A percentile compares a stretch with the other conserved stretches of the same genome.
These are phyloP conservation scores for Claviceps pazoutovae DNA, from an alignment of 2,329 filamentous ascomycete species.

Conservation along the genomic window DNA sequence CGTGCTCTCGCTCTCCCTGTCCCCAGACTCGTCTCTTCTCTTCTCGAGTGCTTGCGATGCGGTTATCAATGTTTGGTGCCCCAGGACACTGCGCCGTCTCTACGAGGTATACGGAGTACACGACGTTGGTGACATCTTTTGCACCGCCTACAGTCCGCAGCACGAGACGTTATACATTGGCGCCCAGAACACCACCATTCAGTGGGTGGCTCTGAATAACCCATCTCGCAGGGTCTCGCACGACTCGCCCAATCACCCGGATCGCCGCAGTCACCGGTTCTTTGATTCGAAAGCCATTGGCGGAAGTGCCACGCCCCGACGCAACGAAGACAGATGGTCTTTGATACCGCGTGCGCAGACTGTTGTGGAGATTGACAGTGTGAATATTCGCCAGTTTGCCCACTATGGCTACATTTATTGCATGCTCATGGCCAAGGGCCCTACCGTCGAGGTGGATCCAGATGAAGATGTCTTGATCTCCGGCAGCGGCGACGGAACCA, in stretches of 20 bases:
- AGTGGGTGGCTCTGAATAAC: conserved; percentile 73
- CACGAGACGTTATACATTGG: conserved; percentile 79
- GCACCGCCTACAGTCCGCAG: conserved; percentile 71
- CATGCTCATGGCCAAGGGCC: conserved; percentile 72
- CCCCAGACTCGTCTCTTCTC: conserved; percentile 57
- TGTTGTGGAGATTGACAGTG: conserved; percentile 66
- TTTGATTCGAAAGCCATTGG: conserved; percentile 85
- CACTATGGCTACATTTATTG: conserved; percentile 95
- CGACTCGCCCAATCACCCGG: conserved; percentile 56
- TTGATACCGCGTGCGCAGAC: conserved; percentile 38
- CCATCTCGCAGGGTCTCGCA: conserved; percentile 43
- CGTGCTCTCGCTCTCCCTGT: conserved; percentile 73
- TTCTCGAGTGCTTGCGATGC: conserved; percentile 92
- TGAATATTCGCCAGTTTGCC: conserved; percentile 74
- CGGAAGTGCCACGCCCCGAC: conserved; percentile 62
- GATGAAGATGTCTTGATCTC: conserved; percentile 77
- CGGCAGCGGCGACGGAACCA: conserved; percentile 82
- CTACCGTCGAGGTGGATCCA: conserved; percentile 49
- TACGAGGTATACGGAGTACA: conserved; percentile 89
- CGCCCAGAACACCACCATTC: conserved; percentile 86
- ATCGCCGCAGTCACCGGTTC: conserved; percentile 69
- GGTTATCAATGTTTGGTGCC: conserved; percentile 88
- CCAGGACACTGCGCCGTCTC: conserved; percentile 57
- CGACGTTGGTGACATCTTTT: conserved; percentile 92
- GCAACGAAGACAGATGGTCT: conserved; percentile 44